Percentiles rank a stretch among this genome's conserved stretches.
phyloP scores from a whole-genome alignment of 768 basidiomycete genomes.

The Coprinellus aureogranulatus region DNA sequence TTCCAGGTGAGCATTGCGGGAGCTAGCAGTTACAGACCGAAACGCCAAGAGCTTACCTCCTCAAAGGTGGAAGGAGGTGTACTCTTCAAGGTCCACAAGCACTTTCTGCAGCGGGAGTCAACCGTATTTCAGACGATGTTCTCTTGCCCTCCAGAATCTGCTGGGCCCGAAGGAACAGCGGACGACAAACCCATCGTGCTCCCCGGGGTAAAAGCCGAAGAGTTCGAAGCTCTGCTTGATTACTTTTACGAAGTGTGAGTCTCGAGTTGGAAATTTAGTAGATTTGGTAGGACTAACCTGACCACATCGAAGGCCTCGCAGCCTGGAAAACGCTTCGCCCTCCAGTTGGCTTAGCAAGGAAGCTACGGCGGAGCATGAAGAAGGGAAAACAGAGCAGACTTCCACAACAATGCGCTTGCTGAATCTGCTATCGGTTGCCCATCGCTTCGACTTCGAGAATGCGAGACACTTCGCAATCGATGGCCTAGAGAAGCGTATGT shows the following conservation, averaged over 20 bases:
- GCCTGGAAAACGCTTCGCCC: no score
- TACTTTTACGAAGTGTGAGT: slow-evolving; percentile 39
- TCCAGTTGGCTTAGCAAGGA: no score
- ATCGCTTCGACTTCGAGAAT: slow-evolving; percentile 34
- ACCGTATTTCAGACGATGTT: slow-evolving; percentile 39
- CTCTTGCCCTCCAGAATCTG: slow-evolving; percentile 15
- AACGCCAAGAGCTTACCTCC: no score
- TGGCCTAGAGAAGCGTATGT: slow-evolving; percentile 13
- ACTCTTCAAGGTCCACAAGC: slow-evolving; percentile 29
- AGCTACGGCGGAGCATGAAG: no score
- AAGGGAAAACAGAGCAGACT: not conserved
- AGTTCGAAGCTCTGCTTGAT: slow-evolving; percentile 38
- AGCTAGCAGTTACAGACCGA: no score
- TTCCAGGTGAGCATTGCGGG: no score
- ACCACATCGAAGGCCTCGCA: no score
- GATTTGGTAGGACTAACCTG: no score
- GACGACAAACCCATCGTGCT: slow-evolving; percentile 33
- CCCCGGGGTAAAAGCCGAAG: slow-evolving; percentile 27
- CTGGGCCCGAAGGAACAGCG: slow-evolving; percentile 26
- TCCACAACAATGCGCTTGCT: not conserved
- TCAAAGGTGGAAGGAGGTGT: no score
- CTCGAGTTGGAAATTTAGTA: no score
- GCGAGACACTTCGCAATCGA: slow-evolving; percentile 34
- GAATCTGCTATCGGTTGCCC: slow-evolving; percentile 35
- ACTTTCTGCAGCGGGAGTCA: slow-evolving; percentile 38